Evolutionary conservation across 2,329 filamentous ascomycete species (phyloP).

Genomic region (Corynespora cassiicola): DNA sequence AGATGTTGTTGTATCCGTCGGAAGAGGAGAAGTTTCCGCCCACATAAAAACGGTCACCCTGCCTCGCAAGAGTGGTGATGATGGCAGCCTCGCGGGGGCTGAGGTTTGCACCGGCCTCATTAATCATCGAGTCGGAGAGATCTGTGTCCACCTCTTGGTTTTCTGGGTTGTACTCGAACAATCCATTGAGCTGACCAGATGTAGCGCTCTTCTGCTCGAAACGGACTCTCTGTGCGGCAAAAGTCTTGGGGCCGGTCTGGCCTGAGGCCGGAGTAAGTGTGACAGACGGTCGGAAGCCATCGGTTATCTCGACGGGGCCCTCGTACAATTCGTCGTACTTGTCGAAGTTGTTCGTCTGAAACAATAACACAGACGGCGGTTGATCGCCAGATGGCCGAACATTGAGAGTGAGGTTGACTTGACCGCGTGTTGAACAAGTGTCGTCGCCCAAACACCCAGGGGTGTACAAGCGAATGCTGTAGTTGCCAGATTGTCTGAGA

Average conservation of each 20-base stretch:
- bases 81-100: conserved; percentile 64
- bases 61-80: conserved; percentile 72
- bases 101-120: conserved; percentile 76
- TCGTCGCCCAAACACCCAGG: conserved; percentile 85
- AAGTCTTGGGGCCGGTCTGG: conserved; percentile 66
- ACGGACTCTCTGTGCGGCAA: conserved; percentile 89
- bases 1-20: conserved; percentile 73
- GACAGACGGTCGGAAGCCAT: conserved; percentile 79
- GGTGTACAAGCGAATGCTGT: conserved; percentile 89
- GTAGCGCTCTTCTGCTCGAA: conserved; percentile 77
- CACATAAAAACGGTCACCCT: conserved; percentile 69
- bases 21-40: conserved; percentile 80
- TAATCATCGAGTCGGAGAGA: conserved; percentile 75
- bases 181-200: conserved; percentile 81
- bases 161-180: conserved; percentile 86
- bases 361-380: conserved; percentile 69
- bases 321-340: conserved; percentile 95
- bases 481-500: conserved; percentile 88
- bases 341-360: conserved; percentile 93
- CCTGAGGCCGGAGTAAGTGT: conserved; percentile 74
- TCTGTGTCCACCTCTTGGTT: conserved; percentile 65
- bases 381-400: conserved; percentile 58
- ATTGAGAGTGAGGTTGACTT: conserved; percentile 79
- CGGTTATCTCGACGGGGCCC: conserved; percentile 80
- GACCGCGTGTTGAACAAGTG: conserved; percentile 77